Evolutionary conservation across 768 basidiomycete species (phyloP).

Genomic region (Dendrothele bispora): DNA sequence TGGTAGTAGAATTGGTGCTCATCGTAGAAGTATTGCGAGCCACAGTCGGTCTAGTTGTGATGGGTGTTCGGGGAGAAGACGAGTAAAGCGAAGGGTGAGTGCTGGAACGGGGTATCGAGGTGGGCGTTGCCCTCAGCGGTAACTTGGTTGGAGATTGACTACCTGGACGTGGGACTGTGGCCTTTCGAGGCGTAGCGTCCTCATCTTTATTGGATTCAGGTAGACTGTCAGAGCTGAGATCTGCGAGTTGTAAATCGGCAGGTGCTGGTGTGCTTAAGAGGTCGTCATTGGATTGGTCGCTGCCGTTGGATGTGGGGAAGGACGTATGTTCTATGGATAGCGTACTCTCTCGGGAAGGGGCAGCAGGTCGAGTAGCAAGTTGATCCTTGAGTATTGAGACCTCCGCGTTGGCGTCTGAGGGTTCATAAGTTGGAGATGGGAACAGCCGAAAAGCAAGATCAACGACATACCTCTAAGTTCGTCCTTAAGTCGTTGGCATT

Average conservation of each 20-base stretch:
- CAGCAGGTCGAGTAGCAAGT: conserved; percentile 39
- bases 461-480: conserved; percentile 77
- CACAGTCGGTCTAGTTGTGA: conserved; percentile 34
- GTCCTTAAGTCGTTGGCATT: conserved; percentile 87
- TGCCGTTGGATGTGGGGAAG: conserved; percentile 13
- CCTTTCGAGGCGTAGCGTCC: conserved; percentile 28
- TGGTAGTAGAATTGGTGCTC: conserved; percentile 39
- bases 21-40: conserved; percentile 38
- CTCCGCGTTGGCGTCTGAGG: conserved; percentile 80
- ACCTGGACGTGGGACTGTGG: conserved; percentile 48
- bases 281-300: conserved; percentile 45
- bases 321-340: neutral
- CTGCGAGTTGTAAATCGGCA: conserved; percentile 58
- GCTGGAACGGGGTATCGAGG: conserved; percentile 53
- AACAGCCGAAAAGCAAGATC: neutral
- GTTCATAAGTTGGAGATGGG: conserved; percentile 12
- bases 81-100: conserved; percentile 53
- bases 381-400: conserved; percentile 82
- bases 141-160: conserved; percentile 47
- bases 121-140: conserved; percentile 39
- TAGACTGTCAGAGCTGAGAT: conserved; percentile 46
- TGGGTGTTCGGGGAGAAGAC: conserved; percentile 49
- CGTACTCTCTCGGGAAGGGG: conserved; percentile 10
- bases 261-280: conserved; percentile 60
- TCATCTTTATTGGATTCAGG: conserved; percentile 37